phyloP scores from a whole-genome alignment of 2,329 filamentous ascomycete species.

The Parastagonospora nodorum region DNA sequence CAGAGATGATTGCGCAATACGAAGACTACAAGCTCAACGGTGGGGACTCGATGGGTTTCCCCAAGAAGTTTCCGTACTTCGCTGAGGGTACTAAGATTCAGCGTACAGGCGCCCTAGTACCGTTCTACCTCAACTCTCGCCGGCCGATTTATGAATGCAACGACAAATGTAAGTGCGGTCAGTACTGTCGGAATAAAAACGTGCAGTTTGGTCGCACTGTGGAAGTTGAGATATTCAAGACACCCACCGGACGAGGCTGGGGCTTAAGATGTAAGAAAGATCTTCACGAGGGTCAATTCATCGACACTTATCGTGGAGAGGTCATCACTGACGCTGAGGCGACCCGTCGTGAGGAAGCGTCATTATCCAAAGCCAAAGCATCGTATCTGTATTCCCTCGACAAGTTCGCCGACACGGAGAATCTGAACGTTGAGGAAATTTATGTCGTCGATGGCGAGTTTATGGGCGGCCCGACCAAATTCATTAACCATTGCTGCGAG shows the following conservation, averaged over 20 bases:
- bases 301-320: conserved; percentile 77
- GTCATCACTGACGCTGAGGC: conserved; percentile 63
- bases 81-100: conserved; percentile 34
- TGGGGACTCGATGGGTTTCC: conserved; percentile 43
- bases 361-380: conserved; percentile 64
- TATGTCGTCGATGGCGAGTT: conserved; percentile 70
- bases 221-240: conserved; percentile 77
- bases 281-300: conserved; percentile 74
- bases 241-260: conserved; percentile 71
- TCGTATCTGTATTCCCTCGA: conserved; percentile 82
- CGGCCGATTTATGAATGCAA: conserved; percentile 80
- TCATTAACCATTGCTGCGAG: conserved; percentile 82
- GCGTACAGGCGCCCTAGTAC: conserved; percentile 38
- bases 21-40: conserved; percentile 18
- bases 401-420: conserved; percentile 71
- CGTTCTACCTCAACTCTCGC: conserved; percentile 51
- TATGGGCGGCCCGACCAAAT: conserved; percentile 76
- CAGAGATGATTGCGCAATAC: conserved; percentile 30
- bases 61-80: conserved; percentile 67
- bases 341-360: conserved; percentile 63
- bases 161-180: conserved; percentile 67
- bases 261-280: conserved; percentile 69
- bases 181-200: conserved; percentile 72
- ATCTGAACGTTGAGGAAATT: conserved; percentile 49
- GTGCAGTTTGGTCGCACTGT: conserved; percentile 75